Evolutionary conservation across 768 basidiomycete species (phyloP).

Genomic region (Suillus luteus): DNA sequence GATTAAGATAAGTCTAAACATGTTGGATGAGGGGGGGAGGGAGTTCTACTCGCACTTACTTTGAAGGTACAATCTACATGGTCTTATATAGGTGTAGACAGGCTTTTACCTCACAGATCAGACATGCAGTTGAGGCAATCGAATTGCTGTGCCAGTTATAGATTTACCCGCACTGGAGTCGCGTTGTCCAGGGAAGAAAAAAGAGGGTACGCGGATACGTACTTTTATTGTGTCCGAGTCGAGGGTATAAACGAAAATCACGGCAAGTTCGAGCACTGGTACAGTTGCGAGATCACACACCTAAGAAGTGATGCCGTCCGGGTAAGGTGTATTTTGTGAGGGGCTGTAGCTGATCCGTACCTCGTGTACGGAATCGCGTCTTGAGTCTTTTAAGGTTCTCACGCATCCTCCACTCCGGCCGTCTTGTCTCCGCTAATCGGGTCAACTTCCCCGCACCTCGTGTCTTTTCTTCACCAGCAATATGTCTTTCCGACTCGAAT

Average conservation of each 20-base stretch:
- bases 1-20: conserved; percentile 32
- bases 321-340: not conserved
- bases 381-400: not conserved
- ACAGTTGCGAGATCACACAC: conserved; percentile 17
- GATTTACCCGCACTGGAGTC: conserved; percentile 31
- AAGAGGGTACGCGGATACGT: conserved; percentile 19
- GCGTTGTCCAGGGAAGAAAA: conserved; percentile 28
- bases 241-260: conserved; percentile 19
- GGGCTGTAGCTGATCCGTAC: not conserved
- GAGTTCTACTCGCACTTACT: conserved; percentile 5
- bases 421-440: not conserved
- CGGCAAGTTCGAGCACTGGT: conserved; percentile 13
- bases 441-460: conserved; percentile 7
- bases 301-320: conserved; percentile 6
- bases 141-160: conserved; percentile 23
- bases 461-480: conserved; percentile 3
- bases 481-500: not conserved
- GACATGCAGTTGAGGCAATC: conserved; percentile 21
- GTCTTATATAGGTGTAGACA: conserved; percentile 27
- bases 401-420: conserved; percentile 4
- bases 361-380: not conserved
- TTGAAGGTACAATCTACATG: conserved; percentile 11
- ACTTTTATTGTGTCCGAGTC: conserved; percentile 23
- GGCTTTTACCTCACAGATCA: conserved; percentile 32
- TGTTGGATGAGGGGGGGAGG: conserved; percentile 11